Base-by-base conservation (phyloP, 2,329 filamentous ascomycete genomes). In the Fusarium circinatum region DNA sequence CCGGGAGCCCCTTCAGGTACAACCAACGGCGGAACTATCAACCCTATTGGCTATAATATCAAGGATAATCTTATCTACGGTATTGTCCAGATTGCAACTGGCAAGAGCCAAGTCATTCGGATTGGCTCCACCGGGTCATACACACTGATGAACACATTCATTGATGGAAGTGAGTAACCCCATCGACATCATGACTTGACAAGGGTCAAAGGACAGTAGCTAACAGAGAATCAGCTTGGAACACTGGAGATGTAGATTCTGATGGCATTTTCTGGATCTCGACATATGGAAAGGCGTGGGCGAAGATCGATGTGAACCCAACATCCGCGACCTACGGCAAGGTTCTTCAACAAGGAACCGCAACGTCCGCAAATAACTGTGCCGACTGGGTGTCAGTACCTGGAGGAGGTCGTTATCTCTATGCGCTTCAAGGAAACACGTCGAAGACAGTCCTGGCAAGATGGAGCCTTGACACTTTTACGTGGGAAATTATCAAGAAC, bases 211-310 rank as follows among this genome's bases (percentile, higher is more conserved):
- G 14, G 15, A 38, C 24, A 38, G 8, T 12, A 28, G 51, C 51
- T 54, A 54, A 54, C 24, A 17, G 3, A 7, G 1, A 22, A 3
- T 6, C 1, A 54, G 51, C 26, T 0, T 68, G 64, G 56, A 68
- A 68, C 20, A 61, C 28, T 26, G 65, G 65, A 5, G 65, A 68
- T n/a, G 58, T 62, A 0, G 48, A 63, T 8, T 18, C 45, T 5
- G 14, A 68, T 3, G 65, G 65, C 2, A 24, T 68, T 9, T 55
- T 68, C 20, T 68, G 65, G 64, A 52, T 68, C 32, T 41, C 65
- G 2, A 38, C 48, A 1, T 63, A 41, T 4, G 65, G 65, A 11
- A 39, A 18, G 10, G 48, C 26, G 12, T 69, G 65, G 65, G 65
- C 55, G 3, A 68, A 54, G 28, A 63, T 68, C 14, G 65, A 68